Percentiles rank a stretch among this genome's conserved stretches.
These are phyloP conservation scores for Suillus bovinus DNA, from an alignment of 768 basidiomycete species.

Conservation along the genomic window DNA sequence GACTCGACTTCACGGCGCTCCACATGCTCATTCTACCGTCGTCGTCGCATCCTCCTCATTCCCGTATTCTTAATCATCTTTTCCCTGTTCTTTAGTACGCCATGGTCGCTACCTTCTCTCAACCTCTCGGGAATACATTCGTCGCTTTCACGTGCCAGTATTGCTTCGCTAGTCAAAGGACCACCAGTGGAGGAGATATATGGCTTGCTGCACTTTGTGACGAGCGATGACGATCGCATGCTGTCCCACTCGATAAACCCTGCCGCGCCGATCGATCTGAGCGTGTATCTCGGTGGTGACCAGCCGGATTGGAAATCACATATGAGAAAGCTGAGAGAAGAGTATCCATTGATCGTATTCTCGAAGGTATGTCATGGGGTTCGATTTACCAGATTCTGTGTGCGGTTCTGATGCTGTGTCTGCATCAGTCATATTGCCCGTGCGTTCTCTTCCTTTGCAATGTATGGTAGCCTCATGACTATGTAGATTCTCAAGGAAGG, in stretches of 20 bases:
- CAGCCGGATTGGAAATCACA: constrained; percentile 42
- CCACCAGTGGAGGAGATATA: constrained; percentile 60
- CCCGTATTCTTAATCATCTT: constrained; percentile 36
- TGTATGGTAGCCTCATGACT: neutral
- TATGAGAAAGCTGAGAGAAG: constrained; percentile 41
- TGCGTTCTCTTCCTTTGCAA: constrained; percentile 37
- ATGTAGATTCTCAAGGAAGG: constrained; percentile 32
- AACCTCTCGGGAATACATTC: constrained; percentile 35
- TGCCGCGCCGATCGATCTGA: constrained; percentile 46
- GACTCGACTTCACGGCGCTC: neutral
- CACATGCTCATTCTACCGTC: constrained; percentile 31
- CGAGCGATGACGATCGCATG: constrained; percentile 41
- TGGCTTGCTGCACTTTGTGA: constrained; percentile 68
- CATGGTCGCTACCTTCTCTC: constrained; percentile 43
- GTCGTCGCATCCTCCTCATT: constrained; percentile 47
- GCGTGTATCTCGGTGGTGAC: constrained; percentile 42
- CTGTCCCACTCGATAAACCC: constrained; percentile 44
- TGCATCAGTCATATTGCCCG: constrained; percentile 74
- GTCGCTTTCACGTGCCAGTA: constrained; percentile 39
- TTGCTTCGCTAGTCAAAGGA: constrained; percentile 39
- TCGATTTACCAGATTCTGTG: neutral
- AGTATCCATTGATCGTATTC: constrained; percentile 73
- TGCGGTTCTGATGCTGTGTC: constrained; percentile 4
- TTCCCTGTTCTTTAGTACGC: constrained; percentile 40
- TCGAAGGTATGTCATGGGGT: constrained; percentile 61